phyloP scores from a whole-genome alignment of 352 stramenopile species.

The Hyphochytrium catenoides region DNA sequence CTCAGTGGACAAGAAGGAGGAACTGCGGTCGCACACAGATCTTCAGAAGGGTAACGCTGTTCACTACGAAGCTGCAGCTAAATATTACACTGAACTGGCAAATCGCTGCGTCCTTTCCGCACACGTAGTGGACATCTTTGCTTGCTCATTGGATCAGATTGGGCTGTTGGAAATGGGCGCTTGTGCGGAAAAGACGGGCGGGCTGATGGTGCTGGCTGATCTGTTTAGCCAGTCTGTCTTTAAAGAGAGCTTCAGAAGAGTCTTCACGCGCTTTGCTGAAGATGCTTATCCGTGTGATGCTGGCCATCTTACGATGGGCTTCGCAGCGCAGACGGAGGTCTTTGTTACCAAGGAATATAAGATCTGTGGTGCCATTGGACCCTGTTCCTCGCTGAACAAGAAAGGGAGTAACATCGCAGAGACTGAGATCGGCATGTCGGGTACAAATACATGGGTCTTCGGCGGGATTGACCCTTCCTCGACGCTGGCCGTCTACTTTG shows the following conservation, averaged over 20 bases:
- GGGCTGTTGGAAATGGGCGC: slow-evolving; percentile 96
- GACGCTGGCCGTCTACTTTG: slow-evolving; percentile 97
- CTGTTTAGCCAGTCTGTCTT: slow-evolving; percentile 96
- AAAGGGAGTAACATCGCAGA: slow-evolving; percentile 83
- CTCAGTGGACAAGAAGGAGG: slow-evolving; percentile 77
- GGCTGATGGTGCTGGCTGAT: slow-evolving; percentile 94
- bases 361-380: slow-evolving; percentile 89
- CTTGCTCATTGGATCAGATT: slow-evolving; percentile 88
- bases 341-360: slow-evolving; percentile 96
- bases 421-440: slow-evolving; percentile 81
- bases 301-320: slow-evolving; percentile 86
- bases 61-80: slow-evolving; percentile 77
- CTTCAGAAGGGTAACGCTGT: slow-evolving; percentile 81
- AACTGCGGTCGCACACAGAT: slow-evolving; percentile 90
- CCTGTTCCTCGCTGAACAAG: slow-evolving; percentile 86
- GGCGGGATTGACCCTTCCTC: slow-evolving; percentile 89
- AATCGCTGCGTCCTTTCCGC: slow-evolving; percentile 66
- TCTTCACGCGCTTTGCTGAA: slow-evolving; percentile 90
- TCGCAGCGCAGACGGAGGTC: slow-evolving; percentile 82
- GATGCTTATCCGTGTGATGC: slow-evolving; percentile 79
- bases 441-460: slow-evolving; percentile 81
- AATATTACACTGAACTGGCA: slow-evolving; percentile 85
- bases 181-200: slow-evolving; percentile 90
- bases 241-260: slow-evolving; percentile 89
- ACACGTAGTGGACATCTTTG: slow-evolving; percentile 97